Evolutionary conservation across 1,284 basidiomycete genomes (phyloP), one percentile per base, ranked within the genome.

Genomic region (Meripilus lineatus): DNA sequence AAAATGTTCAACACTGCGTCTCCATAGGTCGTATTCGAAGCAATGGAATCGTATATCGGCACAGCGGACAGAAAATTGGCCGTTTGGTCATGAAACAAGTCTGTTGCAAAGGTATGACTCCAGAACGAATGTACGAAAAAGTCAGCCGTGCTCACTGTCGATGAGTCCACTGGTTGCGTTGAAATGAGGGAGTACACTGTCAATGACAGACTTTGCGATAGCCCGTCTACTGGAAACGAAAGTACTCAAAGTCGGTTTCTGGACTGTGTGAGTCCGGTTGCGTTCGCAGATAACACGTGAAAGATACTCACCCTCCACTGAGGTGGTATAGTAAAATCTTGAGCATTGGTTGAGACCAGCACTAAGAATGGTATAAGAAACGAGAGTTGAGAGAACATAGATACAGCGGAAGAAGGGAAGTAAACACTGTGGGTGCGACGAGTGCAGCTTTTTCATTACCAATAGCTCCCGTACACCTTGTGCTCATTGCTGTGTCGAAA

Each of bases 201-300:
- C 38, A 10, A 45, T 33, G 4, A 39, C 20, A 10, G 25, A 8
- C 23, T 33, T 20, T 40, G 44, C 8, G 14, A 40, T 24, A 13
- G 10, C 35, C 11, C 13, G 14, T 14, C 44, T 22, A 10, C 22
- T 32, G n/a, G 37, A 25, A 22, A 14, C 14, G 10, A 38, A 18
- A 20, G 38, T 21, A 40, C 21, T 45, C n/a, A 32, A 40, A 10
- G 26, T 45, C 3, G 44, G 44, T 40, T 40, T 40, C 44, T 45
- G 21, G 13, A 14, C 7, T 18, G 5, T 5, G 10, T 8, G 10
- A 17, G 13, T 17, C n/a, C 20, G 24, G 11, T 21, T 18, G 17
- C 17, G 15, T 4, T 32, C 4, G 10, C n/a, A n/a, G 22, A 6
- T 10, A 13, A 30, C 13, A 5, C 5, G 6, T n/a, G 11, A 4